Evolutionary conservation across 345 rosid species (phyloP).

Genomic region (Syzygium aromaticum): DNA sequence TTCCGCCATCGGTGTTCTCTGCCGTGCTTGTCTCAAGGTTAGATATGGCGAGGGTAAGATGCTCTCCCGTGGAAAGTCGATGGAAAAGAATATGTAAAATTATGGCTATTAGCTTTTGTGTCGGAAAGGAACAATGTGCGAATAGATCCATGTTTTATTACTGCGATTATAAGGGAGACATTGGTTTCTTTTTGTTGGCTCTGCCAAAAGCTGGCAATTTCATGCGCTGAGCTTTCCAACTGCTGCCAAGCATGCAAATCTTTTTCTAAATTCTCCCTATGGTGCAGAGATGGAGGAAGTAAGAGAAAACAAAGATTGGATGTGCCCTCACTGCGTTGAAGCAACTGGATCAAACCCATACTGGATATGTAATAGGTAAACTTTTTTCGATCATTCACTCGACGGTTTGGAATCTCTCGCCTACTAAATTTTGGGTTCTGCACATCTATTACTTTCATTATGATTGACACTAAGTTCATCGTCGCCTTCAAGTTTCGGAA

Average conservation of each 20-base stretch:
- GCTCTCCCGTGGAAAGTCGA: neutral
- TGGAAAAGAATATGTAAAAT: neutral
- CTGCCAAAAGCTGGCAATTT: neutral
- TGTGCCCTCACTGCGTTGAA: slow-evolving; percentile 43
- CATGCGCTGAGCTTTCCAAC: neutral
- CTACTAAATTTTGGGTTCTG: neutral
- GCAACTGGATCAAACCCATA: slow-evolving; percentile 24
- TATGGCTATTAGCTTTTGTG: neutral
- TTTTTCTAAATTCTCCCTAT: neutral
- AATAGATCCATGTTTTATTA: neutral
- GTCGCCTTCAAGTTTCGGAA: neutral
- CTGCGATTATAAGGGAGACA: neutral
- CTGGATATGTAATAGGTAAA: slow-evolving; percentile 37
- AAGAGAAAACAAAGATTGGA: slow-evolving; percentile 28
- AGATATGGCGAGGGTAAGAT: slow-evolving; percentile 38
- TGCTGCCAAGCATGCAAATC: neutral
- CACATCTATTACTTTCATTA: neutral
- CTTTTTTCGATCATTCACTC: neutral
- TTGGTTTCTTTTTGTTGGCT: neutral
- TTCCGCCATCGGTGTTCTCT: slow-evolving; percentile 24
- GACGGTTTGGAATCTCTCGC: neutral
- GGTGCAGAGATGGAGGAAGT: slow-evolving; percentile 26
- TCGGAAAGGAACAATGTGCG: neutral
- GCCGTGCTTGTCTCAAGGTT: slow-evolving; percentile 30
- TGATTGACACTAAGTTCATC: neutral